Evolutionary conservation across 352 stramenopile species (phyloP), one percentile per base, ranked within the genome.

Genomic region (Globisporangium paroecandrum): DNA sequence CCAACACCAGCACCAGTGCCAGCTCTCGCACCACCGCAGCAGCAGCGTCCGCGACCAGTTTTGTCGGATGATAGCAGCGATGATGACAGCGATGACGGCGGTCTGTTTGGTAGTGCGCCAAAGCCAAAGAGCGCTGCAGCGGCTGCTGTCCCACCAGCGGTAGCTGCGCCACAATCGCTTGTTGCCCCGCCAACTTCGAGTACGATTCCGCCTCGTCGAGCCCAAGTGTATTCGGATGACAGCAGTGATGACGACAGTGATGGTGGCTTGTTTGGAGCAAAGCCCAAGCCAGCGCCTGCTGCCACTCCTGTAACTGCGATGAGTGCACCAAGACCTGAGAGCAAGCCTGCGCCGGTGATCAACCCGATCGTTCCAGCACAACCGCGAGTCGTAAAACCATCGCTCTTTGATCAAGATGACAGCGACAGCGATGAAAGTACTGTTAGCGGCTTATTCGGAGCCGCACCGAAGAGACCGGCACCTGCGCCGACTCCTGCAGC

Each of bases 1-100:
- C 36, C 62, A 7, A 54, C 59, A 13, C n/a, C 59, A 25, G 61
- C 46, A 34, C 32, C 46, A 5, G 57, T 54, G 1, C 47, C 64
- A 24, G 34, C 65, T 25, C 49, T 64, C 20, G 43, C 58, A 12
- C 27, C 58, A 27, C 27, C 65, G 51, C 20, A 51, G 2, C 59
- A 75, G 58, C 64, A 84, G 62, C 62, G 74, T 64, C 73, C 73
- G 51, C 79, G 74, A 38, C 74, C 81, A 2, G 69, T 78, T n/a
- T 75, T 85, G 1, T 87, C 79, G n/a, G 76, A 81, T 36, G 60
- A 62, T 49, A 75, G 76, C 59, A 77, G 54, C 27, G 54, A 58
- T 29, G 49, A 57, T 32, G 54, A 58, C 13, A 58, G 54, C 18
- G 54, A 58, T 24, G 54, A 58, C 27, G 54, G 54, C 15, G 54